Evolutionary conservation across 371 early-diverging fungal genomes (phyloP).

Genomic region (Rhizopus stolonifer): DNA sequence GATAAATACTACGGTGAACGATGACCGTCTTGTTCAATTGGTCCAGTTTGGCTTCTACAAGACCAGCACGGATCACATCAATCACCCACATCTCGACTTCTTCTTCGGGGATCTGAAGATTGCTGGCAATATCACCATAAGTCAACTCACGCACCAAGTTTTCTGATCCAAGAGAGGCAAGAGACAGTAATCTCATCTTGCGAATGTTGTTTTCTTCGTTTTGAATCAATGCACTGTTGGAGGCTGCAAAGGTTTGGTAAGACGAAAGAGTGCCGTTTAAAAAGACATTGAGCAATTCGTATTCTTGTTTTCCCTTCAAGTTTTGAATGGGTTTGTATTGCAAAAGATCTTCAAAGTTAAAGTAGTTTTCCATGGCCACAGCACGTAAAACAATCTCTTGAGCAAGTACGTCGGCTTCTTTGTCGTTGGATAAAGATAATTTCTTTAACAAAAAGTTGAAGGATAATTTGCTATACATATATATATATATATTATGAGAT

Average conservation of each 20-base stretch:
- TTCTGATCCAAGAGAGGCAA: conserved; percentile 80
- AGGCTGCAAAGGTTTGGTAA: conserved; percentile 61
- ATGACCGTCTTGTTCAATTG: conserved; percentile 80
- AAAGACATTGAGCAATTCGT: conserved; percentile 75
- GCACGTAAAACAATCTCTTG: conserved; percentile 68
- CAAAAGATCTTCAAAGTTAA: conserved; percentile 80
- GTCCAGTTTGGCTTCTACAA: conserved; percentile 94
- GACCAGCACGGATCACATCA: conserved; percentile 86
- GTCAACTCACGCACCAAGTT: conserved; percentile 69
- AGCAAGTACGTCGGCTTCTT: conserved; percentile 35
- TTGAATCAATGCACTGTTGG: conserved; percentile 51
- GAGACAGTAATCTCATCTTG: conserved; percentile 87
- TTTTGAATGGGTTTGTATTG: conserved; percentile 71
- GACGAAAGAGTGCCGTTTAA: conserved; percentile 68
- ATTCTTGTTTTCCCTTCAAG: conserved; percentile 60
- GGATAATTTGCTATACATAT: conserved; percentile 41
- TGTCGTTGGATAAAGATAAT: conserved; percentile 57
- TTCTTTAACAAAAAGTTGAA: conserved; percentile 70
- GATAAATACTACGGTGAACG: conserved; percentile 80
- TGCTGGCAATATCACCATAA: conserved; percentile 73
- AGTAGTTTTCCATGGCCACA: conserved; percentile 69
- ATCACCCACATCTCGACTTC: conserved; percentile 94
- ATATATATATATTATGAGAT: background rate
- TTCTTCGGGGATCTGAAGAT: conserved; percentile 72
- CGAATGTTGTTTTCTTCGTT: conserved; percentile 61